A percentile compares a stretch with the other conserved stretches of the same genome.
Conservation (phyloP, 257 asterid genomes). For the Petunia axillaris region DNA sequence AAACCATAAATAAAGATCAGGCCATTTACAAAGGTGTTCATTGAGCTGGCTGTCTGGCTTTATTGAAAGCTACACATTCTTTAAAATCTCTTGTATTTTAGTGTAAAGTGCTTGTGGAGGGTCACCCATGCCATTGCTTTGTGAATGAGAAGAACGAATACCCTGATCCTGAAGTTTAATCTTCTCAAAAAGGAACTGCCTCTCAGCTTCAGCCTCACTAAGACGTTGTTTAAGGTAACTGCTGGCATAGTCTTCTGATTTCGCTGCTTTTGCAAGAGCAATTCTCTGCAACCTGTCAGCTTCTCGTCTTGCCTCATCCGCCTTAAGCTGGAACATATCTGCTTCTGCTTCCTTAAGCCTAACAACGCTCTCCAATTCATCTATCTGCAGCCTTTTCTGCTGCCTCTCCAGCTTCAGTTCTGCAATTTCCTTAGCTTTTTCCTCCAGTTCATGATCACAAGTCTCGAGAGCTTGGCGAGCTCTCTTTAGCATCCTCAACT, state of each 20-base stretch:
- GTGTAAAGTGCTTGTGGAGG: slow-evolving; percentile 60
- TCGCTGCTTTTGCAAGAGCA: slow-evolving; percentile 84
- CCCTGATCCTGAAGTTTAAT: slow-evolving; percentile 79
- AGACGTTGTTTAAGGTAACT: slow-evolving; percentile 84
- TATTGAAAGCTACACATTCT: slow-evolving; percentile 56
- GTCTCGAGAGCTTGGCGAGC: slow-evolving; percentile 84
- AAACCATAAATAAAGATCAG: neutral
- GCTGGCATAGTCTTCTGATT: slow-evolving; percentile 85
- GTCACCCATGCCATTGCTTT: slow-evolving; percentile 60
- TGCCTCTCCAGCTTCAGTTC: slow-evolving; percentile 79
- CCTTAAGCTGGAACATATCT: slow-evolving; percentile 90
- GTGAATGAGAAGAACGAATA: slow-evolving; percentile 59
- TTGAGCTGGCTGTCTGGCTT: neutral
- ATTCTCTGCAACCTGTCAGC: slow-evolving; percentile 91
- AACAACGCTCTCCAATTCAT: slow-evolving; percentile 78
- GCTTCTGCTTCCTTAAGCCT: slow-evolving; percentile 91
- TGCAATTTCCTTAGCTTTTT: slow-evolving; percentile 78
- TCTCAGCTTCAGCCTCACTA: slow-evolving; percentile 97
- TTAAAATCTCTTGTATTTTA: slow-evolving; percentile 75
- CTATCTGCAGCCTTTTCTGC: slow-evolving; percentile 74
- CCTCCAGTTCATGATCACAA: slow-evolving; percentile 90
- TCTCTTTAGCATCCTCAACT: slow-evolving; percentile 75
- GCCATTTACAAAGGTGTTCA: slow-evolving; percentile 11
- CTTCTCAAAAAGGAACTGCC: slow-evolving; percentile 79
- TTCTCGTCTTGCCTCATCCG: slow-evolving; percentile 88